A percentile compares a stretch with the other conserved stretches of the same genome.
Evolutionary conservation across 495 filamentous ascomycete genomes (phyloP).

Genomic region (Poronia punctata): DNA sequence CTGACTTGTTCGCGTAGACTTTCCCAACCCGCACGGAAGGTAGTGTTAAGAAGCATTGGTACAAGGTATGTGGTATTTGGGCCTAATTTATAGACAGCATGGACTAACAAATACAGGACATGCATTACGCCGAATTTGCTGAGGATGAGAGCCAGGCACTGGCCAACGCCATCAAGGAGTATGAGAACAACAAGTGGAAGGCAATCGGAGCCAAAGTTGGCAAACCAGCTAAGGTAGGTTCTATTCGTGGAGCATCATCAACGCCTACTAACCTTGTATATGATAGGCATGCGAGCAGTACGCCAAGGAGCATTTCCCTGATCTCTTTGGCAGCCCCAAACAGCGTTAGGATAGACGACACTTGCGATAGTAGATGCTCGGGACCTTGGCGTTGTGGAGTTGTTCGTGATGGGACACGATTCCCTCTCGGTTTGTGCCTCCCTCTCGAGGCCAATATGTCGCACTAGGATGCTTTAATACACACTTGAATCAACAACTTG

Average conservation of each 20-base stretch:
- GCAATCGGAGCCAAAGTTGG: slow-evolving; percentile 91
- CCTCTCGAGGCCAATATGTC: no score
- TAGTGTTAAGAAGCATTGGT: slow-evolving; percentile 99
- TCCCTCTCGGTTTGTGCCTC: no score
- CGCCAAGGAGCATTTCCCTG: slow-evolving; percentile 89
- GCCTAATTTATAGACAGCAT: no score
- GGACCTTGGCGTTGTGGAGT: no score
- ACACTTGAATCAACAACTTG: no score
- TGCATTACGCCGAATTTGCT: slow-evolving; percentile 98
- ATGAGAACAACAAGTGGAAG: slow-evolving; percentile 98
- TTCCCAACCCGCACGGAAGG: slow-evolving; percentile 93
- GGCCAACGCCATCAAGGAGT: slow-evolving; percentile 93
- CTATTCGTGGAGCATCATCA: background rate
- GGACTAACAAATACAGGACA: slow-evolving; percentile 55
- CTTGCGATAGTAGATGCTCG: no score
- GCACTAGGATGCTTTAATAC: no score
- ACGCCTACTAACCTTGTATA: slow-evolving; percentile 6
- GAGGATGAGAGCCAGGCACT: slow-evolving; percentile 93
- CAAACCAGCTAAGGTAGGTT: slow-evolving; percentile 84
- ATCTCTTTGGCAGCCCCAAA: slow-evolving; percentile 23
- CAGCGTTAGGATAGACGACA: no score
- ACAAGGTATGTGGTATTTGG: slow-evolving; percentile 60
- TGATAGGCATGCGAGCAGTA: slow-evolving; percentile 92
- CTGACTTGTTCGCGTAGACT: slow-evolving; percentile 48
- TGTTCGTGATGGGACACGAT: no score